A percentile compares a stretch with the other conserved stretches of the same genome.
Evolutionary conservation across 495 filamentous ascomycete genomes (phyloP).

Genomic region (Arthonia radiata): DNA sequence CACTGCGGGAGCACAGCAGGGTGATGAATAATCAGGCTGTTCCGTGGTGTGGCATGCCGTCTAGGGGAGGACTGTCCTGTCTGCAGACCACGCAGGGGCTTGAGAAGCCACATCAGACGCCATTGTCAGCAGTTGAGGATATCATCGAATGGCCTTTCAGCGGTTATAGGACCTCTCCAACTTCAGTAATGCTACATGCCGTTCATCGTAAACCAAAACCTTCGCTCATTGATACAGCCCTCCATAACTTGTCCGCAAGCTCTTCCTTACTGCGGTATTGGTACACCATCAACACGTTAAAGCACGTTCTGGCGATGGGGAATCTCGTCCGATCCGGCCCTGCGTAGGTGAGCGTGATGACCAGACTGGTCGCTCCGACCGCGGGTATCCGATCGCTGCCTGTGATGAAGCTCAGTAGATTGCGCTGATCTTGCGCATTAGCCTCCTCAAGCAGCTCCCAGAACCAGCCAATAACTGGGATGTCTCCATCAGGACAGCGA

Average conservation of each 20-base stretch:
- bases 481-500: constrained; percentile 22
- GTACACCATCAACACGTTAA: too few relatives aligned
- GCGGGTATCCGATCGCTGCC: constrained; percentile 82
- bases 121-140: too few relatives aligned
- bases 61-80: too few relatives aligned
- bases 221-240: constrained; percentile 70
- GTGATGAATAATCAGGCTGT: too few relatives aligned
- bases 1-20: too few relatives aligned
- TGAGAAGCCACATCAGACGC: too few relatives aligned
- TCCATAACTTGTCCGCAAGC: constrained; percentile 54
- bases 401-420: constrained; percentile 72
- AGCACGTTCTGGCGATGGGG: constrained; percentile 75
- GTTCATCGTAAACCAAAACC: constrained; percentile 92
- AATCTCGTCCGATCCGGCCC: constrained; percentile 53
- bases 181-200: too few relatives aligned
- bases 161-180: too few relatives aligned
- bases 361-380: constrained; percentile 62
- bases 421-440: constrained; percentile 41
- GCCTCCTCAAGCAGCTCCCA: constrained; percentile 58
- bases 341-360: constrained; percentile 30
- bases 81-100: too few relatives aligned
- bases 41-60: too few relatives aligned
- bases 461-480: constrained; percentile 62
- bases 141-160: too few relatives aligned
- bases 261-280: too few relatives aligned